Percentiles rank a stretch among this genome's conserved stretches.
phyloP scores from a whole-genome alignment of 1,284 basidiomycete species.

The Tilletia horrida region DNA sequence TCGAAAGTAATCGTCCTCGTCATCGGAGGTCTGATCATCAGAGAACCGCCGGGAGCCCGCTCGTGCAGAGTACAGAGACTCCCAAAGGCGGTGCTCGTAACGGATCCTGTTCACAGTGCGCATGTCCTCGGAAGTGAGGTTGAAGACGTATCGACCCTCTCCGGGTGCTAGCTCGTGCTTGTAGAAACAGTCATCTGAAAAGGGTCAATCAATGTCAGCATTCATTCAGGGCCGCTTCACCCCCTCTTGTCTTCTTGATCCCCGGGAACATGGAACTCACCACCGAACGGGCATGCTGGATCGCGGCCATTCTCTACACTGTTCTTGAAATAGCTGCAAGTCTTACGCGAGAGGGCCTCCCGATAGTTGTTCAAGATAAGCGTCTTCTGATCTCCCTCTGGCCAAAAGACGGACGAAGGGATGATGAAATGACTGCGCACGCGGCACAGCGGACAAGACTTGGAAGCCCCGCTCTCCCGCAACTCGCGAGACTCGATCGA shows the following conservation, averaged over 20 bases:
- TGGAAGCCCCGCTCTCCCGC: not conserved
- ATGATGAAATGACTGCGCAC: constrained; percentile 9
- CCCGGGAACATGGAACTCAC: not conserved
- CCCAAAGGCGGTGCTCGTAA: not conserved
- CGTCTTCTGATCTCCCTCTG: constrained; percentile 5
- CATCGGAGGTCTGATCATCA: too few relatives aligned
- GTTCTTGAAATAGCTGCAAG: constrained; percentile 1
- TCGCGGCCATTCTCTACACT: not conserved
- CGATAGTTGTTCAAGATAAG: not conserved
- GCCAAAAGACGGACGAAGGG: constrained; percentile 8
- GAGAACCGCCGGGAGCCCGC: too few relatives aligned
- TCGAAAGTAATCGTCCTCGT: constrained; percentile 3
- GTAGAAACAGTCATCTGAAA: constrained; percentile 1
- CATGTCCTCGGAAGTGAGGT: not conserved
- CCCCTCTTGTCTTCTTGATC: too few relatives aligned
- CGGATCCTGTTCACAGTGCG: not conserved
- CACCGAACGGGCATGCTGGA: not conserved
- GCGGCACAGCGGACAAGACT: constrained; percentile 10
- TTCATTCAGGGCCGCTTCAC: too few relatives aligned
- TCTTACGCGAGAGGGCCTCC: not conserved
- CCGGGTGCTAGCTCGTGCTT: not conserved
- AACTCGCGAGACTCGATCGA: not conserved
- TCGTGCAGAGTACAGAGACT: not conserved
- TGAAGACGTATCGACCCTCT: not conserved
- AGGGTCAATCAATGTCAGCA: not conserved